Base-by-base conservation (phyloP, 2,329 filamentous ascomycete species). In the Pseudopithomyces chartarum region DNA sequence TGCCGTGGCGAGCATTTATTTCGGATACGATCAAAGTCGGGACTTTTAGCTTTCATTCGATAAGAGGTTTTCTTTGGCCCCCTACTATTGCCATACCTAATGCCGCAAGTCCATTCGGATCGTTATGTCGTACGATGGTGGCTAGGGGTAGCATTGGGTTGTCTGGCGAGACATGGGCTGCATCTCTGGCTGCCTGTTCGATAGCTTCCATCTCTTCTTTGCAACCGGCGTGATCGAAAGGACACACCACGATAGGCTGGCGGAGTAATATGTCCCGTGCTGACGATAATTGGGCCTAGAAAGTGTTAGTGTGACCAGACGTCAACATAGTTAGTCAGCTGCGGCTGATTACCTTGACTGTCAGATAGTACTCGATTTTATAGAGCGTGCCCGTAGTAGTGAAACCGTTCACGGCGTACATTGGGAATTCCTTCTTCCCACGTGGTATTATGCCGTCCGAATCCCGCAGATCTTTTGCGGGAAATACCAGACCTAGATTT, bases 181-280 rank as follows among this genome's bases (percentile, higher is more conserved):
- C 94, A 66, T 98, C 94, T 76, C 93, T 94, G 42, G 95, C 95
- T 0, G 95, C 91, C 77, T 97, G 92, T 73, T 97, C 93, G 61
- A 99, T 98, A 36, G 93, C 93, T 68, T 97, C 93, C 92, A 99
- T 97, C 79, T 98, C 95, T 73, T 97, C 93, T 76, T 96, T 97
- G 79, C 95, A 99, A 15, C 90, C 91, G 64, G 96, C 91, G 70
- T 97, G 92, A 71, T 99, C 95, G 60, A 97, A 87, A 0, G 95
- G 94, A 69, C 94, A 98, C 50, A 98, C 95, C 33, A 98, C 92
- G 56, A 99, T 97, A 5, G 92, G 92, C 76, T 98, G 91, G 52
- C 94, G 87, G 42, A 98, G 83, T 29, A 87, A 83, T 54, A 99
- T 96, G 73, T 99, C 94, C 76, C 90, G 87, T 22, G 93, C 92